Percentiles rank a stretch among this genome's conserved stretches.
Evolutionary conservation across 2,329 filamentous ascomycete genomes (phyloP).

Genomic region (Drechslerella dactyloides): DNA sequence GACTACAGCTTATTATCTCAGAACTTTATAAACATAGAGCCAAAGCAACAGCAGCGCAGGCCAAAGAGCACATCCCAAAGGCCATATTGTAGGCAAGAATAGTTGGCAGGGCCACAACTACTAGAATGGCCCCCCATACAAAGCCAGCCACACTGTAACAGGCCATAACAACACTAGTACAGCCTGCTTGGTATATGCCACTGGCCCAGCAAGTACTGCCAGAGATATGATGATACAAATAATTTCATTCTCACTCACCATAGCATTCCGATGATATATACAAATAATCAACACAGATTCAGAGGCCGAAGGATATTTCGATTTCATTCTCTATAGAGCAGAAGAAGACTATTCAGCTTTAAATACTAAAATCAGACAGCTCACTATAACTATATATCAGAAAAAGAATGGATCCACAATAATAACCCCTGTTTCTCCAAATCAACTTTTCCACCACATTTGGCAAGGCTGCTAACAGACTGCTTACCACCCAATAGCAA

Average conservation of each 20-base stretch:
- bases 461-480: too few relatives aligned
- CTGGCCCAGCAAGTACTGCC: conserved; percentile 55
- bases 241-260: conserved; percentile 4
- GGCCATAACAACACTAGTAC: conserved; percentile 60
- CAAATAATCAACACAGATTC: too few relatives aligned
- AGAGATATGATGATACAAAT: conserved; percentile 13
- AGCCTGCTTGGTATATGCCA: conserved; percentile 62
- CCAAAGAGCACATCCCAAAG: conserved; percentile 61
- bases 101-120: conserved; percentile 58
- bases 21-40: conserved; percentile 55
- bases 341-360: too few relatives aligned
- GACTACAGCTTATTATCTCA: not conserved
- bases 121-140: conserved; percentile 59
- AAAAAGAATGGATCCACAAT: too few relatives aligned
- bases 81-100: conserved; percentile 61
- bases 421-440: too few relatives aligned
- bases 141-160: conserved; percentile 61
- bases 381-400: too few relatives aligned
- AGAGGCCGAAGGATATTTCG: too few relatives aligned
- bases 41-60: conserved; percentile 58
- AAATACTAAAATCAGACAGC: too few relatives aligned
- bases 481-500: too few relatives aligned
- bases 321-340: too few relatives aligned
- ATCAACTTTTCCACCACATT: too few relatives aligned
- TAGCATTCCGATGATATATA: too few relatives aligned